Evolutionary conservation across 176 grass and related monocot genomes (phyloP).

Genomic region (Hsuehochloa calcarea): DNA sequence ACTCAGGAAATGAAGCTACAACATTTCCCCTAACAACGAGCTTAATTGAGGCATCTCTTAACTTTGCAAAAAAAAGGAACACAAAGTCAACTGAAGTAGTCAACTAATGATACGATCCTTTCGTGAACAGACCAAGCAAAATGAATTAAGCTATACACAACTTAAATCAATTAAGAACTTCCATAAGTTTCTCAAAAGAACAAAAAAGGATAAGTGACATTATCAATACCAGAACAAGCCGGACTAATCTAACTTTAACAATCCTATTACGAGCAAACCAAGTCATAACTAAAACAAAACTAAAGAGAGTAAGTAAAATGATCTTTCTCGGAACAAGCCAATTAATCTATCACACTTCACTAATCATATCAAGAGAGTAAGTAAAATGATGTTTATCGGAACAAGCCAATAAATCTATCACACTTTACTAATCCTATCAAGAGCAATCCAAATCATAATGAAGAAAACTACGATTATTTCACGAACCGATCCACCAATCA

Average conservation of each 20-base stretch:
- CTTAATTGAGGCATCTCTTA: neutral
- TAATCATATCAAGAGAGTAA: too few species aligned
- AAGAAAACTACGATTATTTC: neutral
- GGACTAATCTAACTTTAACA: neutral
- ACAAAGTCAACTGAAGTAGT: too few species aligned
- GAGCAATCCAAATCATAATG: neutral
- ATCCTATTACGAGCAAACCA: neutral
- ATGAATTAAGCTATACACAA: neutral
- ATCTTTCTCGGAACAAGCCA: too few species aligned
- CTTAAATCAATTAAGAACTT: neutral
- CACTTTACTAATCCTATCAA: neutral
- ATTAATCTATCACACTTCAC: too few species aligned
- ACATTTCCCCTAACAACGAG: neutral
- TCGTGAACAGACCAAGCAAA: neutral
- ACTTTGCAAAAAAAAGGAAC: neutral
- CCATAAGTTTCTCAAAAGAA: neutral
- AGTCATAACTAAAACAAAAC: conserved; percentile 4
- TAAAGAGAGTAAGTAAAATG: too few species aligned
- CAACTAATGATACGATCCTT: neutral
- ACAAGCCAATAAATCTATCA: neutral
- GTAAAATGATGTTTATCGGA: neutral
- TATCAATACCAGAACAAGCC: neutral
- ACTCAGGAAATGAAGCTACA: neutral
- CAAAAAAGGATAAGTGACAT: neutral
- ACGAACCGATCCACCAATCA: conserved; percentile 12